A percentile compares a stretch with the other conserved stretches of the same genome.
Evolutionary conservation across 2,329 filamentous ascomycete genomes (phyloP).

Genomic region (Colletotrichum horii): DNA sequence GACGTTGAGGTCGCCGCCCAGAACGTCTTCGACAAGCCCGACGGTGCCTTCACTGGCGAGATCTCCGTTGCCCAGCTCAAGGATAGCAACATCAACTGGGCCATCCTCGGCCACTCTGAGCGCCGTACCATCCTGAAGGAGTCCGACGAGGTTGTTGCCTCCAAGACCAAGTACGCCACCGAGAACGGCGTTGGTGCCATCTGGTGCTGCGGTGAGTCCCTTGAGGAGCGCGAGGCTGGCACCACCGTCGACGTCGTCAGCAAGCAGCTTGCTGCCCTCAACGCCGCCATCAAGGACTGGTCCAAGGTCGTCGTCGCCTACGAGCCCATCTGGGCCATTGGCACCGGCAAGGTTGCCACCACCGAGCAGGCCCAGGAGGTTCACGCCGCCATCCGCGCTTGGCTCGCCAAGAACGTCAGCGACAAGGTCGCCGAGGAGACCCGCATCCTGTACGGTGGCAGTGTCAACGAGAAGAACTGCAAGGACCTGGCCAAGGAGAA

Average conservation of each 20-base stretch:
- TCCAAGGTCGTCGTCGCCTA: constrained; percentile 95
- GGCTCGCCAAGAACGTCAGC: constrained; percentile 81
- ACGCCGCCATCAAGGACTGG: constrained; percentile 83
- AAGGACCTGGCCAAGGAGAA: constrained; percentile 86
- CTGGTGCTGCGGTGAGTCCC: constrained; percentile 94
- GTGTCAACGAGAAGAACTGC: constrained; percentile 98
- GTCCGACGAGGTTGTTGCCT: constrained; percentile 82
- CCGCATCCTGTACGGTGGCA: constrained; percentile 94
- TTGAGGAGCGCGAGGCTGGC: constrained; percentile 87
- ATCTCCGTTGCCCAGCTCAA: constrained; percentile 91
- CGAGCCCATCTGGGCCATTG: constrained; percentile 97
- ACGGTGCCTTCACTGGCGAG: constrained; percentile 96
- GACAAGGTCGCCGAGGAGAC: constrained; percentile 82
- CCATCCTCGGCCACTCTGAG: constrained; percentile 93
- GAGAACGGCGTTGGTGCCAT: constrained; percentile 90
- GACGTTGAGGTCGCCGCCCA: constrained; percentile 89
- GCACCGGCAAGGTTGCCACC: constrained; percentile 91
- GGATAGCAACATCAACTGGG: constrained; percentile 88
- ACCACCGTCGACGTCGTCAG: constrained; percentile 89
- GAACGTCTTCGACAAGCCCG: constrained; percentile 97
- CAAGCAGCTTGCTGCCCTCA: constrained; percentile 82
- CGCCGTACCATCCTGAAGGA: constrained; percentile 89
- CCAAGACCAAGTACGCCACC: constrained; percentile 92
- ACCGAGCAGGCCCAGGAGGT: constrained; percentile 93
- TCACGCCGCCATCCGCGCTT: constrained; percentile 88